These are phyloP conservation scores for Mollisiaceae sp. DNA, from an alignment of 2,329 filamentous ascomycete species.

Conservation along the genomic window DNA sequence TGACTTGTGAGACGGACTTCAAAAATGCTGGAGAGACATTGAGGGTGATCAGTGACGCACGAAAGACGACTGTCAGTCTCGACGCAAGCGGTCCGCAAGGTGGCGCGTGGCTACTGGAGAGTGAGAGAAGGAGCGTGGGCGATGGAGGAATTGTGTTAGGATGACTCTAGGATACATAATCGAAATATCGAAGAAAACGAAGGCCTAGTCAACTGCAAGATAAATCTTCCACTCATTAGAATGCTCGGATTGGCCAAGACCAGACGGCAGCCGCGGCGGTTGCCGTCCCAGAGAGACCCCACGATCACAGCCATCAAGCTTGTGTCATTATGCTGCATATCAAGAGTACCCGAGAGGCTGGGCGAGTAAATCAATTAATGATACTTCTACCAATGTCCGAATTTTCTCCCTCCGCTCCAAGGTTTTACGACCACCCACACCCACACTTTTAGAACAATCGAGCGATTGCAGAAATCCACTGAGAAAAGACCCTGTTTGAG, in stretches of 20 bases:
- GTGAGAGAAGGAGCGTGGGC: constrained; percentile 48
- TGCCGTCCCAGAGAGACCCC: not conserved
- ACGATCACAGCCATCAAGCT: too few species aligned
- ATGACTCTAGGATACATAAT: not conserved
- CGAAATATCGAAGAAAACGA: not conserved
- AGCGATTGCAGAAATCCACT: not conserved
- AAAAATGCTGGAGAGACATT: constrained; percentile 79
- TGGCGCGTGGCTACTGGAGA: constrained; percentile 70
- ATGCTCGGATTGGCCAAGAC: not conserved
- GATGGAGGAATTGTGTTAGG: constrained; percentile 15
- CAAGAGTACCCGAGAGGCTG: too few species aligned
- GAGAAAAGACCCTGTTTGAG: not conserved
- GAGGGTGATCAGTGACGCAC: constrained; percentile 72
- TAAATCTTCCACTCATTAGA: not conserved
- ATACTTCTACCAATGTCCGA: not conserved
- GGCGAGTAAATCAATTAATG: not conserved
- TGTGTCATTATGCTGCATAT: too few species aligned
- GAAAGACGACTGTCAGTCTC: constrained; percentile 73
- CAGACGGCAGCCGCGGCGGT: not conserved
- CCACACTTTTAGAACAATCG: not conserved
- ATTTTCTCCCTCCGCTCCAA: not conserved
- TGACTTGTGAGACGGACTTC: constrained; percentile 79
- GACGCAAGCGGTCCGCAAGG: constrained; percentile 70
- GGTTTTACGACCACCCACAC: not conserved
- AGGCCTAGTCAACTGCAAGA: not conserved